phyloP scores from a whole-genome alignment of 495 filamentous ascomycete species.

The Neurospora sp. region DNA sequence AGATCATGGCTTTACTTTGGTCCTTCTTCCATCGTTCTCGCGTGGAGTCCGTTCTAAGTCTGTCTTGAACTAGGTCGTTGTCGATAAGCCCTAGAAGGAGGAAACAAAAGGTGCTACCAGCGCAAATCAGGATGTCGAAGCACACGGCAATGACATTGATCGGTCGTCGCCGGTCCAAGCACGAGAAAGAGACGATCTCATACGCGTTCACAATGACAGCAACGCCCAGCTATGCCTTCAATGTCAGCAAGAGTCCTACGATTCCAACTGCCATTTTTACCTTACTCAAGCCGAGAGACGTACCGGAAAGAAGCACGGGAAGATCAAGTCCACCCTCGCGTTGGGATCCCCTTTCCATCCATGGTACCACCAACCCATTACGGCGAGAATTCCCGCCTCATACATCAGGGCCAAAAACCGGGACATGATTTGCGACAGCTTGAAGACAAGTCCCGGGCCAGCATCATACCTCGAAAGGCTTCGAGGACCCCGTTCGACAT shows the following conservation, averaged over 20 bases:
- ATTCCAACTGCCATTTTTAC: background rate
- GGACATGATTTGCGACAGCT: constrained; percentile 5
- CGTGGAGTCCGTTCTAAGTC: background rate
- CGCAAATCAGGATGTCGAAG: constrained; percentile 12
- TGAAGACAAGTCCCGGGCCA: constrained; percentile 12
- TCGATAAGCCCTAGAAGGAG: constrained; percentile 11
- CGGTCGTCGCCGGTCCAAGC: constrained; percentile 4
- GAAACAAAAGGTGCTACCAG: constrained; percentile 17
- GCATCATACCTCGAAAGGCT: background rate
- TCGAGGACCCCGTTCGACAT: background rate
- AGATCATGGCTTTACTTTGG: constrained; percentile 18
- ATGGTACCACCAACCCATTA: constrained; percentile 12
- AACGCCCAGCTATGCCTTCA: constrained; percentile 4
- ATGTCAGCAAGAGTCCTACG: background rate
- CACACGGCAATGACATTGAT: constrained; percentile 14
- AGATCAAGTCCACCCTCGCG: constrained; percentile 14
- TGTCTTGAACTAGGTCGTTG: background rate
- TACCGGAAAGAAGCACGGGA: constrained; percentile 22
- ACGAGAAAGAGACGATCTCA: constrained; percentile 13
- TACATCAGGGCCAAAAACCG: constrained; percentile 8
- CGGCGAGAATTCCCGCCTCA: constrained; percentile 8
- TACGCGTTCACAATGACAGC: constrained; percentile 9
- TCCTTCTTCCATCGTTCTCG: constrained; percentile 9
- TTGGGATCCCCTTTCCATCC: constrained; percentile 9
- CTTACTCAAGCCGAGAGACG: background rate